A percentile compares a stretch with the other conserved stretches of the same genome.
These are phyloP conservation scores for Penicillium griseofulvum DNA, from an alignment of 2,329 filamentous ascomycete species.

Conservation along the genomic window DNA sequence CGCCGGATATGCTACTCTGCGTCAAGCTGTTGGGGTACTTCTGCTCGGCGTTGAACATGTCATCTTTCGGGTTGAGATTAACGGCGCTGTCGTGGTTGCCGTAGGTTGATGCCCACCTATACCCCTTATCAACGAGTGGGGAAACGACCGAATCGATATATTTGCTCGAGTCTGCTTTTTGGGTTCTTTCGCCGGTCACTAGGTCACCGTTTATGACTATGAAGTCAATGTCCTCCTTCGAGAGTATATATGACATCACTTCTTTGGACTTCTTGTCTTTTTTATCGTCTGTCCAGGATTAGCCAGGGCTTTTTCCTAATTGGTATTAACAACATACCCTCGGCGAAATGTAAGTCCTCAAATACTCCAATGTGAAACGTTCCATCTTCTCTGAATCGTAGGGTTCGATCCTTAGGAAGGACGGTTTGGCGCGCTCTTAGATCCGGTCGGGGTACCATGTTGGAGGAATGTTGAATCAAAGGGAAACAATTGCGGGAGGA, in stretches of 20 bases:
- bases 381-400: slow-evolving; percentile 27
- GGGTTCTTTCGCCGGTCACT: slow-evolving; percentile 64
- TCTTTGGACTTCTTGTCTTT: slow-evolving; percentile 56
- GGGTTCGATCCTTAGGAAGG: slow-evolving; percentile 1
- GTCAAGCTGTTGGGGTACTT: slow-evolving; percentile 43
- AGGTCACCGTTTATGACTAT: slow-evolving; percentile 70
- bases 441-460: not conserved
- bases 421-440: not conserved
- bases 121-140: slow-evolving; percentile 55
- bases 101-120: slow-evolving; percentile 67
- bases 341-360: slow-evolving; percentile 69
- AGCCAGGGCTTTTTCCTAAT: not conserved
- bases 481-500: not conserved
- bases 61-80: slow-evolving; percentile 52
- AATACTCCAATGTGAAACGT: slow-evolving; percentile 59
- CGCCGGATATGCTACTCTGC: slow-evolving; percentile 40
- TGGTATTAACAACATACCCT: slow-evolving; percentile 48
- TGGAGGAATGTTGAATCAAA: not conserved
- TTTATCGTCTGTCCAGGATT: slow-evolving; percentile 36
- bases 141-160: slow-evolving; percentile 60
- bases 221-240: slow-evolving; percentile 56
- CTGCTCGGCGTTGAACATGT: slow-evolving; percentile 44
- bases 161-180: slow-evolving; percentile 53
- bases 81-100: slow-evolving; percentile 67
- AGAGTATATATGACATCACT: slow-evolving; percentile 60